Base-by-base conservation (phyloP, 129 eudicot species). In the Flaveria brownii region DNA sequence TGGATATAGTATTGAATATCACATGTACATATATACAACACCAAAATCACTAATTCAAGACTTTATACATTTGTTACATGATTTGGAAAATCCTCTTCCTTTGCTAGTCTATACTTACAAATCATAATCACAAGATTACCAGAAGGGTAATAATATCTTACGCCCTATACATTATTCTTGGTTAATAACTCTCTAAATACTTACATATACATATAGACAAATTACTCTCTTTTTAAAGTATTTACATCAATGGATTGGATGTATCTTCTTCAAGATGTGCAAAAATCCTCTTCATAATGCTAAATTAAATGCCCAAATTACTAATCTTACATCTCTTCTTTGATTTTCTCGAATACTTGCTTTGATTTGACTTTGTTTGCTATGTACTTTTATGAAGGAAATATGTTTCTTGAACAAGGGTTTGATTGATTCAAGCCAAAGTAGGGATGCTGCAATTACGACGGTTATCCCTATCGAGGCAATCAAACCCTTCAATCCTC, bases 391-490 rank as follows among this genome's bases (percentile, higher is more conserved):
- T 74, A 43, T 77, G 50, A 63, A 10, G 59, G 22, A 72, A 49
- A 61, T 50, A 82, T 68, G 75, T 47, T 63, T 50, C 43, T n/a
- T 17, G 18, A 54, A 28, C 36, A 25, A 52, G 51, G 79, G 42
- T 15, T 81, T 74, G 49, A 60, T 65, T 77, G 62, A 67, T 74
- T 80, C 73, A 93, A 59, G 97, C 98, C 77, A 94, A 71, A 78
- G 98, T 79, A 41, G 97, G 96, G 88, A 94, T 91, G 86, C 96
- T 89, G 89, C 98, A 85, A 82, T 85, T 89, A 63, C 93, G 86
- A 56, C 97, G 83, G 71, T 81, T 81, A 39, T 88, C 97, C 89
- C 91, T 82, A 60, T 92, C 97, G 6, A 92, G 93, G 85, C 96
- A 92, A 72, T 94, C 96, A 52, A 94, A 94, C 82, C 98, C 98